A percentile compares a stretch with the other conserved stretches of the same genome.
Evolutionary conservation across 2,329 filamentous ascomycete genomes (phyloP).

Genomic region (Monosporascus sp.): DNA sequence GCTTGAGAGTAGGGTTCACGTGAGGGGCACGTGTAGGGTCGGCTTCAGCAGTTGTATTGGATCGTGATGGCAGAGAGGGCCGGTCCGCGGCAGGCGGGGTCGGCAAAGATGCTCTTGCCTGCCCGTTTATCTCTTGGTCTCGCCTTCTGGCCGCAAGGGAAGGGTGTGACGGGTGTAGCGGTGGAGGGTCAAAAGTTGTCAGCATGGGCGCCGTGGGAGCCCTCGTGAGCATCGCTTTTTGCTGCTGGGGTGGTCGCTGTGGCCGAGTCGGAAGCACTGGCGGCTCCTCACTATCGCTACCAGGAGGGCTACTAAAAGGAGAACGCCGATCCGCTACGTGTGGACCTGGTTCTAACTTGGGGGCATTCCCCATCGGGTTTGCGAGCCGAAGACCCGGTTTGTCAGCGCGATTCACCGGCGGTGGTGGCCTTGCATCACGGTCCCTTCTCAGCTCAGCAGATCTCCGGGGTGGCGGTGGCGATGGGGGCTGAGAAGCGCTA

Average conservation of each 20-base stretch:
- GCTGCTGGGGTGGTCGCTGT: conserved; percentile 37
- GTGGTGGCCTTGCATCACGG: conserved; percentile 32
- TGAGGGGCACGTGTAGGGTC: conserved; percentile 21
- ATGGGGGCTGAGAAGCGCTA: conserved; percentile 48
- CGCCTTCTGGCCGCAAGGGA: conserved; percentile 38
- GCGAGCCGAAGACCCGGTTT: conserved; percentile 64
- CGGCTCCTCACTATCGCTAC: conserved; percentile 55
- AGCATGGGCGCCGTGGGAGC: conserved; percentile 26
- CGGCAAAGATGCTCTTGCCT: conserved; percentile 30
- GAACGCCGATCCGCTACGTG: conserved; percentile 51
- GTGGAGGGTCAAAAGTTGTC: conserved; percentile 44
- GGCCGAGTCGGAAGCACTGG: conserved; percentile 46
- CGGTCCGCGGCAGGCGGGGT: conserved; percentile 40
- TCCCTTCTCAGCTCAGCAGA: conserved; percentile 55
- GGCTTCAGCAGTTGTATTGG: conserved; percentile 32
- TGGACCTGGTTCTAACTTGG: conserved; percentile 29
- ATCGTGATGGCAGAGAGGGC: conserved; percentile 46
- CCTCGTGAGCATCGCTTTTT: conserved; percentile 21
- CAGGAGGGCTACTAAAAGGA: conserved; percentile 82
- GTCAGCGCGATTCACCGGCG: conserved; percentile 73
- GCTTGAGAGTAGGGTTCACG: conserved; percentile 25
- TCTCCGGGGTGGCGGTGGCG: conserved; percentile 58
- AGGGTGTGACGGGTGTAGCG: conserved; percentile 49
- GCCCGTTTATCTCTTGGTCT: conserved; percentile 37
- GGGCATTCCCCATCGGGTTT: conserved; percentile 20